A percentile compares a stretch with the other conserved stretches of the same genome.
phyloP scores from a whole-genome alignment of 2,329 filamentous ascomycete species.

The Ceratocystis alfenasii region DNA sequence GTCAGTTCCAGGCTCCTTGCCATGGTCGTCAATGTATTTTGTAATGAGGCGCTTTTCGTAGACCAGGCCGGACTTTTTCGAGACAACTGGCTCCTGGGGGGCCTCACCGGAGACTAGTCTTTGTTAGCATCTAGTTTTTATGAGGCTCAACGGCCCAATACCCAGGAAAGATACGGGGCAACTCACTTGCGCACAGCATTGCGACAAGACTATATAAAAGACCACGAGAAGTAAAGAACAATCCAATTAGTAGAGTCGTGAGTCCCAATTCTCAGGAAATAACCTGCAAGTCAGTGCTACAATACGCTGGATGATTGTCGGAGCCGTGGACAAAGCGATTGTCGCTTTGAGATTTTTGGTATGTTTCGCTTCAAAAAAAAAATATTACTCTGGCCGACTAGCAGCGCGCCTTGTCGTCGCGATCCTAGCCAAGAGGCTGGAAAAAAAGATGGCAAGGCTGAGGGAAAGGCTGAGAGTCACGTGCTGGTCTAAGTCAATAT shows the following conservation, averaged over 20 bases:
- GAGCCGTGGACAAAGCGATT: neutral
- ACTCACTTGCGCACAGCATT: constrained; percentile 41
- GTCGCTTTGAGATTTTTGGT: neutral
- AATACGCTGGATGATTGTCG: neutral
- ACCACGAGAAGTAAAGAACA: neutral
- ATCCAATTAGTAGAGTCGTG: neutral
- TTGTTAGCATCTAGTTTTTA: neutral
- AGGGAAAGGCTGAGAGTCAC: constrained; percentile 22
- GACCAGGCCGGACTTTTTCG: constrained; percentile 82
- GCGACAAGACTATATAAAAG: constrained; percentile 24
- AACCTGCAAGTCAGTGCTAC: neutral
- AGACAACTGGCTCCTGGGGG: constrained; percentile 87
- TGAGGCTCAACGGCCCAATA: too few species aligned
- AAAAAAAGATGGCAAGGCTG: constrained; percentile 22
- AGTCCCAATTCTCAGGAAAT: neutral
- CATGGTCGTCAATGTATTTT: constrained; percentile 85
- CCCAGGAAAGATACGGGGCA: neutral
- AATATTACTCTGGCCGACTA: neutral
- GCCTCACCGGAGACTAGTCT: constrained; percentile 81
- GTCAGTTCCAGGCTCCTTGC: constrained; percentile 80
- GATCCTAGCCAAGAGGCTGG: constrained; percentile 18
- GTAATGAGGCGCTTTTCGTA: constrained; percentile 95
- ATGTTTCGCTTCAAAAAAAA: neutral
- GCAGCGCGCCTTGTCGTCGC: constrained; percentile 6
- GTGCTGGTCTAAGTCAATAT: constrained; percentile 1